phyloP scores from a whole-genome alignment of 2,329 filamentous ascomycete genomes.

The Sporothrix protearum region DNA sequence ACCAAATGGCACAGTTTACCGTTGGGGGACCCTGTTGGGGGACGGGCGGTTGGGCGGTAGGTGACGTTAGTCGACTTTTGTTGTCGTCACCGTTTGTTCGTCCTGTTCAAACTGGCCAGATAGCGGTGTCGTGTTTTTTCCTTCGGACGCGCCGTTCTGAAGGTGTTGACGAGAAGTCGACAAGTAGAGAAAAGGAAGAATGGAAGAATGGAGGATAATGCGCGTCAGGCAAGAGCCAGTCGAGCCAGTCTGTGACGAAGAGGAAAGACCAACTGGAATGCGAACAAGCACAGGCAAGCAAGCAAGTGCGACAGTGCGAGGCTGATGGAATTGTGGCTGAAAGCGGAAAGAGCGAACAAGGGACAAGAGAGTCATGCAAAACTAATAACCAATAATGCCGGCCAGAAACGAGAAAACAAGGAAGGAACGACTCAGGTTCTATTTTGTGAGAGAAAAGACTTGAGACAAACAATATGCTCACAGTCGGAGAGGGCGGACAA shows the following conservation, averaged over 20 bases:
- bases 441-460: not conserved
- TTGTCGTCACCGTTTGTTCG: not conserved
- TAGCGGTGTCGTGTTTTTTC: not conserved
- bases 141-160: conserved; percentile 2
- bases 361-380: not conserved
- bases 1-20: not conserved
- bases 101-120: not conserved
- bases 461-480: not conserved
- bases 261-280: conserved; percentile 18
- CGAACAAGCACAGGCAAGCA: not conserved
- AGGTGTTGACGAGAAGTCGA: not conserved
- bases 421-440: not conserved
- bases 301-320: not conserved
- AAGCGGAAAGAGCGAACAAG: conserved; percentile 8
- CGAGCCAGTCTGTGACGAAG: conserved; percentile 5
- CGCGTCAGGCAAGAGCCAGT: not conserved
- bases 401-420: not conserved
- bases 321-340: conserved; percentile 14
- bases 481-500: not conserved
- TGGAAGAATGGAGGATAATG: not conserved
- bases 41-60: not conserved
- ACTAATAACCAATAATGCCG: not conserved
- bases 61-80: conserved; percentile 1
- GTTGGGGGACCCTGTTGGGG: not conserved
- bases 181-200: not conserved